Evolutionary conservation across 192 early-diverging fungal genomes (phyloP), one percentile per base, ranked within the genome.

Genomic region (Backusella tuberculispora): DNA sequence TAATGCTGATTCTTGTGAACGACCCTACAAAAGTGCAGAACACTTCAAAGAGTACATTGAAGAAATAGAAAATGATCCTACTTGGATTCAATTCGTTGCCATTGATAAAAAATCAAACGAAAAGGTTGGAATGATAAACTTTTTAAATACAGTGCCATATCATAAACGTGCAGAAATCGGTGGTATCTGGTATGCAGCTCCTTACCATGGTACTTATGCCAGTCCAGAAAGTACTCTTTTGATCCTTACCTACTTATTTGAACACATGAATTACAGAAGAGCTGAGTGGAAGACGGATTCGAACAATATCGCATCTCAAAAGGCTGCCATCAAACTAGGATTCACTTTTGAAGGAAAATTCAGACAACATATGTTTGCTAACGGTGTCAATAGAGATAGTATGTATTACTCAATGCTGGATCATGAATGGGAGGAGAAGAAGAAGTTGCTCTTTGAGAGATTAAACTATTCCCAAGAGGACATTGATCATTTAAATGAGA

Each of bases 271-370:
- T 8, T 60, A 60, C 8, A 8, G 53, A 60, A 19, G 53, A 9
- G 53, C 53, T 26, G 53, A 83, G 19, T 83, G 82, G 82, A 83
- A 83, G 77, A 83, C 82, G 0, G 79, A 83, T 34, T 69, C 70
- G 13, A 15, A 67, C 26, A 83, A 83, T 67, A 78, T 83, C 68
- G 76, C 79, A 4, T 78, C 76, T 10, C 82, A 83, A 72, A 83
- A 83, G 66, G 76, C 82, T 1, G 82, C 82, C 29, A 26, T 40
- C 24, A 83, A 81, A 45, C 44, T 83, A 10, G 82, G 82, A 1
- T 83, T 83, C 63, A 70, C 64, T 0, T 43, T 73, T 6, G 82
- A 83, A 13, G 82, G 79, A 9, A 34, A 67, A 8, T 73, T 74
- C 17, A 66, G 68, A 21, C 77, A 83, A 40, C 82, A 83, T 26